These are phyloP conservation scores for Ophiostoma tasmaniense DNA, from an alignment of 2,329 filamentous ascomycete genomes.

Conservation along the genomic window DNA sequence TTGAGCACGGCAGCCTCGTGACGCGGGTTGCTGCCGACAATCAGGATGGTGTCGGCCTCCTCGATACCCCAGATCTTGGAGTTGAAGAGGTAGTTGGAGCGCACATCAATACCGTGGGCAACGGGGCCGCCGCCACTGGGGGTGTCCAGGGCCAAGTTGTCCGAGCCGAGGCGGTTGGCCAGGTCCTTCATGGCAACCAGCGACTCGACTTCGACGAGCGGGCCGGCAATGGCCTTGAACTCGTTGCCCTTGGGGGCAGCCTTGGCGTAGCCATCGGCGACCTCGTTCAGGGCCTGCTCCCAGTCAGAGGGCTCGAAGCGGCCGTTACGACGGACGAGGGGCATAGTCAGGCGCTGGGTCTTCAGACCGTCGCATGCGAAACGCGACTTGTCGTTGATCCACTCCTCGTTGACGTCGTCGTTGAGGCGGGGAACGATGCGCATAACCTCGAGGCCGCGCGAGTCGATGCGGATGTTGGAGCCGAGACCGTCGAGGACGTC, in stretches of 20 bases:
- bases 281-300: constrained; percentile 89
- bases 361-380: constrained; percentile 95
- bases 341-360: constrained; percentile 91
- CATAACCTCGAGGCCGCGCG: constrained; percentile 92
- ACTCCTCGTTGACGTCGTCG: constrained; percentile 97
- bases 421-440: constrained; percentile 86
- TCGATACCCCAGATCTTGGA: constrained; percentile 89
- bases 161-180: constrained; percentile 90
- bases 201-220: constrained; percentile 84
- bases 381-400: constrained; percentile 97
- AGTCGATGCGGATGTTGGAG: constrained; percentile 90
- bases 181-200: constrained; percentile 96
- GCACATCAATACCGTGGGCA: constrained; percentile 86
- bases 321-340: constrained; percentile 76
- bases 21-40: constrained; percentile 90
- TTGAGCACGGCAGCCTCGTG: constrained; percentile 94
- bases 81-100: constrained; percentile 95
- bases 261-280: constrained; percentile 69
- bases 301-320: constrained; percentile 89
- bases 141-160: constrained; percentile 90
- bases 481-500: constrained; percentile 90
- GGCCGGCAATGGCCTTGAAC: constrained; percentile 90
- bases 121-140: constrained; percentile 74
- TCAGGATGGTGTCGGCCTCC: constrained; percentile 82
- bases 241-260: constrained; percentile 82